phyloP scores from a whole-genome alignment of 768 basidiomycete genomes.

The Auricularia auricula-judae region DNA sequence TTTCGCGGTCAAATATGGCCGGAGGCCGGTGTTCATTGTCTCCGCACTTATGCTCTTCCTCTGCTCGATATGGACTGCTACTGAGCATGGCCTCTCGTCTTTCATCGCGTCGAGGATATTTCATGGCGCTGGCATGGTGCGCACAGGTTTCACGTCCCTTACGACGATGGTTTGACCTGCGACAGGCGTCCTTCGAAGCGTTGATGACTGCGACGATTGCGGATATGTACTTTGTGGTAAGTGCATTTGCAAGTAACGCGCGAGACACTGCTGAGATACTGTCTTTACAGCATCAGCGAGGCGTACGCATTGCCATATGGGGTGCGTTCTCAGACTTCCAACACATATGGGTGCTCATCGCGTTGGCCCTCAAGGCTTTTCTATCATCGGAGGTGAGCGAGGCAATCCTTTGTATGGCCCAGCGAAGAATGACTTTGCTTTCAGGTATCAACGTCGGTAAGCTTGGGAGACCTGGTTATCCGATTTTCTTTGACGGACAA shows the following conservation, averaged over 20 bases:
- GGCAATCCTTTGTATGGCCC: too few species aligned
- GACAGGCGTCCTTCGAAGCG: constrained; percentile 13
- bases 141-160: neutral
- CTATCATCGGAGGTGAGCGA: too few species aligned
- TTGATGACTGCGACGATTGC: constrained; percentile 12
- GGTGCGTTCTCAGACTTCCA: constrained; percentile 8
- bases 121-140: constrained; percentile 36
- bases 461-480: too few species aligned
- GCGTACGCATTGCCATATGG: constrained; percentile 33
- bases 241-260: too few species aligned
- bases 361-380: constrained; percentile 23
- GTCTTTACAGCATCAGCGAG: constrained; percentile 28
- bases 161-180: neutral
- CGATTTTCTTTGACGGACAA: too few species aligned
- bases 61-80: constrained; percentile 34
- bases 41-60: constrained; percentile 34
- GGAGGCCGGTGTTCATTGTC: constrained; percentile 32
- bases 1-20: constrained; percentile 33
- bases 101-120: constrained; percentile 33
- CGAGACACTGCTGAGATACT: neutral
- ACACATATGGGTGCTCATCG: too few species aligned
- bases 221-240: constrained; percentile 7
- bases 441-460: too few species aligned
- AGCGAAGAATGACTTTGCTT: too few species aligned
- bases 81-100: constrained; percentile 29